A percentile compares a stretch with the other conserved stretches of the same genome.
Evolutionary conservation across 1,139 yeast genomes (phyloP).

Genomic region (Saccharomyces uvarum): DNA sequence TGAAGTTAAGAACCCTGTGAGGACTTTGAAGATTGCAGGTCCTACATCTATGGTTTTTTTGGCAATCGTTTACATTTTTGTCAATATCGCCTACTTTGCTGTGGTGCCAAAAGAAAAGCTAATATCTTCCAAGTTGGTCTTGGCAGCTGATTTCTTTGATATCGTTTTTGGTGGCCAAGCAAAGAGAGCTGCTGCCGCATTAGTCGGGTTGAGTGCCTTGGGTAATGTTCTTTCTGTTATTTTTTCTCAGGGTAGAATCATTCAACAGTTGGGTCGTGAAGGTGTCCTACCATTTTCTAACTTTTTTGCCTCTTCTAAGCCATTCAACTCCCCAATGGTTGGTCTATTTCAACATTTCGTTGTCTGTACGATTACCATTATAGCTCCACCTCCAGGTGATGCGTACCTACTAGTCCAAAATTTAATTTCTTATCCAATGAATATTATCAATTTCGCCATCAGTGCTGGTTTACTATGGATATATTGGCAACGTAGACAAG

Average conservation of each 20-base stretch:
- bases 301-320: slow-evolving; percentile 46
- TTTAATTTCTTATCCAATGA: slow-evolving; percentile 68
- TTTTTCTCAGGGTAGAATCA: slow-evolving; percentile 70
- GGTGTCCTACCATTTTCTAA: slow-evolving; percentile 63
- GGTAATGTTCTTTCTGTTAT: slow-evolving; percentile 76
- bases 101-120: slow-evolving; percentile 64
- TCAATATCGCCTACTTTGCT: slow-evolving; percentile 64
- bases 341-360: slow-evolving; percentile 50
- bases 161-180: slow-evolving; percentile 64
- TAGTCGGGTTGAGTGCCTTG: slow-evolving; percentile 66
- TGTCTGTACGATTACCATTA: slow-evolving; percentile 46
- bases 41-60: slow-evolving; percentile 58
- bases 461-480: slow-evolving; percentile 67
- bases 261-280: slow-evolving; percentile 67
- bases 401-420: slow-evolving; percentile 70
- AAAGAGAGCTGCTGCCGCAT: slow-evolving; percentile 60
- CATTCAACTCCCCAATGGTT: slow-evolving; percentile 42
- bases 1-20: slow-evolving; percentile 65
- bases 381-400: slow-evolving; percentile 69
- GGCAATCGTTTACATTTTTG: slow-evolving; percentile 57
- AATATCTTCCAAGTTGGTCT: slow-evolving; percentile 54
- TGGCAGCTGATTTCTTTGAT: slow-evolving; percentile 68
- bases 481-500: slow-evolving; percentile 48
- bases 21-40: slow-evolving; percentile 62
- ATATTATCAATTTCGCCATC: slow-evolving; percentile 61